A percentile compares a stretch with the other conserved stretches of the same genome.
These are phyloP conservation scores for Nidularia sp. DNA, from an alignment of 768 basidiomycete genomes.

Conservation along the genomic window DNA sequence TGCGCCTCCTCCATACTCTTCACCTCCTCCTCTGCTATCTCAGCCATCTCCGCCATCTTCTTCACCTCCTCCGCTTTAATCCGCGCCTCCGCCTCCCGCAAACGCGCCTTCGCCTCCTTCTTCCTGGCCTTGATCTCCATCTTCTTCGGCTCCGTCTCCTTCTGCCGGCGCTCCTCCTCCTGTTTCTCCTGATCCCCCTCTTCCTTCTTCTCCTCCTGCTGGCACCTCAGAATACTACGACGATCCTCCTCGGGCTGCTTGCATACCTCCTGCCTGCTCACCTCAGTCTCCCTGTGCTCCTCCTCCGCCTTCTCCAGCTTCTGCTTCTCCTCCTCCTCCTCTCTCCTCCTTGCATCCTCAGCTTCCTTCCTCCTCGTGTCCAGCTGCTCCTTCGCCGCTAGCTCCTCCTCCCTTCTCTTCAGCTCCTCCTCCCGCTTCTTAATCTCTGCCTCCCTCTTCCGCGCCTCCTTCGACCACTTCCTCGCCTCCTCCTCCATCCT, in stretches of 20 bases:
- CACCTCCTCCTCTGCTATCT: constrained; percentile 23
- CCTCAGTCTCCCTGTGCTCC: constrained; percentile 14
- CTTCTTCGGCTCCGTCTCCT: too few species aligned
- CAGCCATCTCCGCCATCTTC: constrained; percentile 44
- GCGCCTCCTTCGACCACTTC: constrained; percentile 15
- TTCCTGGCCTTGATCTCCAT: too few species aligned
- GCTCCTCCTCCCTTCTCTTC: constrained; percentile 9
- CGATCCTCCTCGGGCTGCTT: constrained; percentile 9
- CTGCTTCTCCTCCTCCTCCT: constrained; percentile 14
- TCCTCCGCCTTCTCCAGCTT: constrained; percentile 11
- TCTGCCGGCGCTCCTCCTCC: not conserved
- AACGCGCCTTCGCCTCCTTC: too few species aligned
- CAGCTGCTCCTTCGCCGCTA: constrained; percentile 19
- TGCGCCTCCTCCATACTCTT: not conserved
- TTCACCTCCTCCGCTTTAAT: constrained; percentile 10
- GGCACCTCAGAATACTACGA: constrained; percentile 9
- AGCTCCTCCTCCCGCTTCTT: constrained; percentile 10
- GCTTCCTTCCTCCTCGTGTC: constrained; percentile 14
- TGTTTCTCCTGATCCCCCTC: constrained; percentile 6
- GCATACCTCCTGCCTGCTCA: constrained; percentile 15
- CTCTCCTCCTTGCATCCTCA: constrained; percentile 16
- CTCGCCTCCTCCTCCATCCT: constrained; percentile 14
- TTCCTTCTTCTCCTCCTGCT: constrained; percentile 14
- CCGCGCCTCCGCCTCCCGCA: too few species aligned
- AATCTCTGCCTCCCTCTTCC: constrained; percentile 19